phyloP scores from a whole-genome alignment of 2,329 filamentous ascomycete species.

The Microcera coccophila region DNA sequence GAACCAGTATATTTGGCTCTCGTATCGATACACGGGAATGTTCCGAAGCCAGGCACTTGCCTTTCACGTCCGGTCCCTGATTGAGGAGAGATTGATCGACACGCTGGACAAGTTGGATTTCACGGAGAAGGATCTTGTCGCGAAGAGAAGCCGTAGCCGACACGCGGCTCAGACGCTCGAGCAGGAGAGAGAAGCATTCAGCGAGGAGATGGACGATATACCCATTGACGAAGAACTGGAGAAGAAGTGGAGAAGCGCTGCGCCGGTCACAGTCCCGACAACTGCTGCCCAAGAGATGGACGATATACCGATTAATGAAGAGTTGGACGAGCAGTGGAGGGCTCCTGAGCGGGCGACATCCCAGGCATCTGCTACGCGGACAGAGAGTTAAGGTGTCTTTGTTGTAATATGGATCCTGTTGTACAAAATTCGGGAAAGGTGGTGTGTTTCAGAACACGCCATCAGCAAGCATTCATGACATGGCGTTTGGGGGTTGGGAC shows the following conservation, averaged over 20 bases:
- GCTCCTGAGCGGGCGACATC: background rate
- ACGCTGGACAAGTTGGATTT: conserved; percentile 49
- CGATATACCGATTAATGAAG: conserved; percentile 11
- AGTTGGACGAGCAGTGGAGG: background rate
- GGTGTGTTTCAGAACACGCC: no score
- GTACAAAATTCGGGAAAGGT: background rate
- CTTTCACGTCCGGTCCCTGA: conserved; percentile 71
- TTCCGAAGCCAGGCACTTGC: conserved; percentile 73
- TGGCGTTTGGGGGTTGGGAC: background rate
- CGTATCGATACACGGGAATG: conserved; percentile 78
- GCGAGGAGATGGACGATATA: conserved; percentile 18
- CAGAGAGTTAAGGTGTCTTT: background rate
- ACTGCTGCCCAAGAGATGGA: conserved; percentile 14
- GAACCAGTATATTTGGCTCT: conserved; percentile 88
- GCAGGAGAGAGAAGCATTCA: conserved; percentile 10
- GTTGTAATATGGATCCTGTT: background rate
- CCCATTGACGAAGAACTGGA: conserved; percentile 11
- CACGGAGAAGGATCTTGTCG: conserved; percentile 33
- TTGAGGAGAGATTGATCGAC: conserved; percentile 67
- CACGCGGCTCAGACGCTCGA: conserved; percentile 14
- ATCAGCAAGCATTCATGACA: background rate
- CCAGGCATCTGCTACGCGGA: background rate
- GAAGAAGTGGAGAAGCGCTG: no score
- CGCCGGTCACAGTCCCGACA: no score
- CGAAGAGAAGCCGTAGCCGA: conserved; percentile 23